Conservation (phyloP, 306 rosid genomes). For the Quercus alba region DNA sequence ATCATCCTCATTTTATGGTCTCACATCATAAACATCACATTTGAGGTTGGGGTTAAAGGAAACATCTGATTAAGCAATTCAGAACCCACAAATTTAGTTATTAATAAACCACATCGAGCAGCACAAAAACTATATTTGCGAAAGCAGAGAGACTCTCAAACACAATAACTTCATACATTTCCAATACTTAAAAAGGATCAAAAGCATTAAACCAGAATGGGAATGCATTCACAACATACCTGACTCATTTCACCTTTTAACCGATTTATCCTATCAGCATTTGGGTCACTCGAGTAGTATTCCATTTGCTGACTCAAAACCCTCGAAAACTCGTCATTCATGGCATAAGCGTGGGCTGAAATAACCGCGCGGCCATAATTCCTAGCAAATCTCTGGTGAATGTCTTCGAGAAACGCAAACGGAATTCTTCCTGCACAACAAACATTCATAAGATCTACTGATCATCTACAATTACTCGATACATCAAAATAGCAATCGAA, state of each 20-base stretch:
- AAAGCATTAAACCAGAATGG: not conserved
- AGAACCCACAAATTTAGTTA: not conserved
- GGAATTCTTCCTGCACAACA: conserved; percentile 74
- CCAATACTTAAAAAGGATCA: not conserved
- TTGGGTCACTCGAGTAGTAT: conserved; percentile 89
- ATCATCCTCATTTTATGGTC: not conserved
- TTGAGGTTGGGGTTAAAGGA: not conserved
- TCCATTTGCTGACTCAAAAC: conserved; percentile 91
- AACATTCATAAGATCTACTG: not conserved
- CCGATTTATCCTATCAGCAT: conserved; percentile 90
- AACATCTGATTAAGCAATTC: not conserved
- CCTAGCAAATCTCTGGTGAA: conserved; percentile 90
- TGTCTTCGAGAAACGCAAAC: conserved; percentile 88
- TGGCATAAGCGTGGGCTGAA: conserved; percentile 82
- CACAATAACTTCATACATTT: not conserved
- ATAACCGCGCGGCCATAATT: conserved; percentile 83
- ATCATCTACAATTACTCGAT: not conserved
- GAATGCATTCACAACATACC: conserved; percentile 35
- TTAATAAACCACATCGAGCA: too few relatives aligned
- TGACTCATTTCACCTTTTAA: conserved; percentile 98
- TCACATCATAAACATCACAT: not conserved
- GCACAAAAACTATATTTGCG: not conserved
- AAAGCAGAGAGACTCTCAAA: not conserved
- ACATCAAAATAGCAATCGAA: too few relatives aligned
- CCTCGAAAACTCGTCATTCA: conserved; percentile 96